Evolutionary conservation across 441 rosid genomes (phyloP).

Genomic region (Manihot esculenta): DNA sequence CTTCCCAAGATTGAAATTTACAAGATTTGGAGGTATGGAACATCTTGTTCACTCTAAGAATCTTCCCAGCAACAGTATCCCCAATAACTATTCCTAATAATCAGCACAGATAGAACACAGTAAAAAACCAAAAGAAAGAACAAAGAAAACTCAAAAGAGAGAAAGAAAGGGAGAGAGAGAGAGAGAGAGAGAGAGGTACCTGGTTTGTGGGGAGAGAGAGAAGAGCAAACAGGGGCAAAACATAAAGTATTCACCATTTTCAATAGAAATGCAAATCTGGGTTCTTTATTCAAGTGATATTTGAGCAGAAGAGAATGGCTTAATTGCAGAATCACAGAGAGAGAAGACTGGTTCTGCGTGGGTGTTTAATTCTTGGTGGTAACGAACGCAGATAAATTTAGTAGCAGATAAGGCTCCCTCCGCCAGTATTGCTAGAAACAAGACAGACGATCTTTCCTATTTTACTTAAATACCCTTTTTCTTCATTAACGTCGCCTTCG

Average conservation of each 20-base stretch:
- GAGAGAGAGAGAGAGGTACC: slow-evolving; percentile 27
- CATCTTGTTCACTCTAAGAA: slow-evolving; percentile 39
- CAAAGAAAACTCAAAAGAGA: background rate
- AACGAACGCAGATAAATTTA: background rate
- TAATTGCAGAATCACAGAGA: background rate
- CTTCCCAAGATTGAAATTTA: slow-evolving; percentile 53
- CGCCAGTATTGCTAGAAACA: background rate
- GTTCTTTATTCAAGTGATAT: slow-evolving; percentile 6
- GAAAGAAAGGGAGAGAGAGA: background rate
- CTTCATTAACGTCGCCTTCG: background rate
- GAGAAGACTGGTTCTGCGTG: background rate
- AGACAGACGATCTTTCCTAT: background rate
- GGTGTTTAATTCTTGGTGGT: slow-evolving; percentile 20
- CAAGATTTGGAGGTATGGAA: slow-evolving; percentile 39
- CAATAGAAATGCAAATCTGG: slow-evolving; percentile 8
- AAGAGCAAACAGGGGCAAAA: slow-evolving; percentile 46
- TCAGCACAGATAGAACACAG: slow-evolving; percentile 9
- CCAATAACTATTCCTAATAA: slow-evolving; percentile 32
- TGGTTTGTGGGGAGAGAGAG: slow-evolving; percentile 38
- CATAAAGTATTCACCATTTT: slow-evolving; percentile 57
- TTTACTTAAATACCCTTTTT: slow-evolving; percentile 33
- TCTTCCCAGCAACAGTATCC: slow-evolving; percentile 43
- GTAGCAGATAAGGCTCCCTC: slow-evolving; percentile 34
- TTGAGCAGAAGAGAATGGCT: slow-evolving; percentile 1
- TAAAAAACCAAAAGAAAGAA: background rate